Evolutionary conservation across 306 rosid species (phyloP).

Genomic region (Canavalia ensiformis): DNA sequence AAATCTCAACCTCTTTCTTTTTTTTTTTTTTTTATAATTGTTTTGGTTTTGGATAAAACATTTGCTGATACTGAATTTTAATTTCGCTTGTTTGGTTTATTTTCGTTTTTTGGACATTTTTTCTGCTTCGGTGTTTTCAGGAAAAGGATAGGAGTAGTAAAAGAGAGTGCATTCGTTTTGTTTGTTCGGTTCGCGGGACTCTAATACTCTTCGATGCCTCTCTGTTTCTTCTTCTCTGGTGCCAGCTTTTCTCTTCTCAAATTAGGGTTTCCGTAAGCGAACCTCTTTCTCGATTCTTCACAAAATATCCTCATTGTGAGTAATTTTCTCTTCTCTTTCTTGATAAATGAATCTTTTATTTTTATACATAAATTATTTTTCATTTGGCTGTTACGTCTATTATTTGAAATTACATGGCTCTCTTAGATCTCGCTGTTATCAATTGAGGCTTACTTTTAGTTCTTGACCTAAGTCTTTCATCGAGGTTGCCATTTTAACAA

Average conservation of each 20-base stretch:
- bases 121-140: conserved; percentile 62
- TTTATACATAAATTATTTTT: neutral
- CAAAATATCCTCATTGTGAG: conserved; percentile 62
- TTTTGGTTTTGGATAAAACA: conserved; percentile 45
- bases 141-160: conserved; percentile 44
- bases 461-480: neutral
- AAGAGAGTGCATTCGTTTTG: conserved; percentile 38
- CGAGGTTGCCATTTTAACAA: conserved; percentile 15
- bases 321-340: neutral
- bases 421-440: neutral
- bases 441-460: neutral
- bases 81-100: conserved; percentile 26
- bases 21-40: neutral
- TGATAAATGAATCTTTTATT: neutral
- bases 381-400: neutral
- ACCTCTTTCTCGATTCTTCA: conserved; percentile 31
- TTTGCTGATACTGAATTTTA: conserved; percentile 12
- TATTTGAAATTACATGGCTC: conserved; percentile 13
- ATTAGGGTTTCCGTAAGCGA: conserved; percentile 79
- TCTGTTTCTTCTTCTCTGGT: conserved; percentile 59
- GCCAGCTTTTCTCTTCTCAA: conserved; percentile 62
- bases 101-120: conserved; percentile 36
- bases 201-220: conserved; percentile 38
- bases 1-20: conserved; percentile 10
- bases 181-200: conserved; percentile 22